These are phyloP conservation scores for Themeda triandra DNA, from an alignment of 176 grass and related monocot genomes.

Conservation along the genomic window DNA sequence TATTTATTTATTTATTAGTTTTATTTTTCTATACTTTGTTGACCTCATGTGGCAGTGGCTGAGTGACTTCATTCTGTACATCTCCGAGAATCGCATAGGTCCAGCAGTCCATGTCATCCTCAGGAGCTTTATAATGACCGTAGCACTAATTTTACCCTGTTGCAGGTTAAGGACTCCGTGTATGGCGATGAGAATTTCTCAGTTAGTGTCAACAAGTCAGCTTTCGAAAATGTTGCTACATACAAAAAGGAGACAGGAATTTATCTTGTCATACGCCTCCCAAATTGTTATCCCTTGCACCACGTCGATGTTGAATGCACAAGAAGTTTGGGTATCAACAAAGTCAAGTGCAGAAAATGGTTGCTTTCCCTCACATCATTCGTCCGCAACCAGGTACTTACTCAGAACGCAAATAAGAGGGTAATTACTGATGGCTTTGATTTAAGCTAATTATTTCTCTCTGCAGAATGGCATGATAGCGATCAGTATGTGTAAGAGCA, in stretches of 20 bases:
- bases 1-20: background rate
- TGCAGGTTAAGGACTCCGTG: constrained; percentile 75
- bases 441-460: background rate
- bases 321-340: constrained; percentile 78
- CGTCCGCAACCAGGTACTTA: constrained; percentile 67
- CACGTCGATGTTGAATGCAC: constrained; percentile 92
- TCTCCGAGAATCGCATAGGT: too few species aligned
- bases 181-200: constrained; percentile 85
- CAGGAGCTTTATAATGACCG: background rate
- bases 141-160: background rate
- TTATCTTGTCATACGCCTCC: constrained; percentile 87
- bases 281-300: constrained; percentile 72
- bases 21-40: too few species aligned
- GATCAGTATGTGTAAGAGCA: constrained; percentile 77
- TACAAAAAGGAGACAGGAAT: constrained; percentile 93
- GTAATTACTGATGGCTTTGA: background rate
- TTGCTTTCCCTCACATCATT: constrained; percentile 86
- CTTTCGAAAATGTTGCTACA: constrained; percentile 84
- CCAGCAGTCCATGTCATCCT: too few species aligned
- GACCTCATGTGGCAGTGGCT: too few species aligned
- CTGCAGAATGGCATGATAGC: constrained; percentile 80
- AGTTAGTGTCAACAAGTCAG: constrained; percentile 66
- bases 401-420: background rate
- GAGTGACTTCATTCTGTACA: too few species aligned
- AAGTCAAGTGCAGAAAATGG: constrained; percentile 90